Evolutionary conservation across 495 filamentous ascomycete genomes (phyloP).

Genomic region (Xylaria flabelliformis): DNA sequence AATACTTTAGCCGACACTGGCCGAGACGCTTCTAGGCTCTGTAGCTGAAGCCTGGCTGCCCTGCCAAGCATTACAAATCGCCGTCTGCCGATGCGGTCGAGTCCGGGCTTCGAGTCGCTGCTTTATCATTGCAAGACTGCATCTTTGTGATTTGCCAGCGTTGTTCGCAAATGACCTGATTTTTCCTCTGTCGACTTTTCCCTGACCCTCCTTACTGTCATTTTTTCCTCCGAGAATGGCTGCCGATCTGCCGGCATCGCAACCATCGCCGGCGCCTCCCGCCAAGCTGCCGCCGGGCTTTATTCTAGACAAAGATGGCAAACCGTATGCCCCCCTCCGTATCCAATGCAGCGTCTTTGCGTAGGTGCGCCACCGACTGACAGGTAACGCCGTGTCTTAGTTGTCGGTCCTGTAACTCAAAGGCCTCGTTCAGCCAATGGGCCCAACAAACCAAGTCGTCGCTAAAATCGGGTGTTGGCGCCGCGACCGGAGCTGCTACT

Average conservation of each 20-base stretch:
- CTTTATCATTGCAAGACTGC: conserved; percentile 18
- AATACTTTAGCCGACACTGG: background rate
- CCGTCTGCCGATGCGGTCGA: conserved; percentile 36
- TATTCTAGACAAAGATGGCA: conserved; percentile 89
- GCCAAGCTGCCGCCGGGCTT: conserved; percentile 74
- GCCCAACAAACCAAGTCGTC: conserved; percentile 69
- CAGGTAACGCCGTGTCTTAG: conserved; percentile 51
- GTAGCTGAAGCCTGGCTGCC: conserved; percentile 22
- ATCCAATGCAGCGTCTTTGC: background rate
- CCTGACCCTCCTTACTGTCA: background rate
- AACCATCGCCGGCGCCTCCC: conserved; percentile 33
- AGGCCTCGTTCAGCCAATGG: conserved; percentile 67
- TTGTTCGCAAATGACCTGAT: conserved; percentile 33
- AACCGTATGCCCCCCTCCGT: conserved; percentile 66
- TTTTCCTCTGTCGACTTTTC: conserved; percentile 26
- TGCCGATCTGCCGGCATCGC: conserved; percentile 41
- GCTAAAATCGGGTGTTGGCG: conserved; percentile 49
- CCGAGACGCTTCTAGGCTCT: background rate
- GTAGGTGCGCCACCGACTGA: conserved; percentile 27
- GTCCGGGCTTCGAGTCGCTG: conserved; percentile 30
- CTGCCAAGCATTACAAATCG: conserved; percentile 37
- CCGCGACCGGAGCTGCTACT: conserved; percentile 39
- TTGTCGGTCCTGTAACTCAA: conserved; percentile 86
- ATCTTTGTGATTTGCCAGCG: conserved; percentile 31
- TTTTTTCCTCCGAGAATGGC: conserved; percentile 38